A percentile compares a stretch with the other conserved stretches of the same genome.
phyloP scores from a whole-genome alignment of 2,329 filamentous ascomycete species.

The Verticillium longisporum region DNA sequence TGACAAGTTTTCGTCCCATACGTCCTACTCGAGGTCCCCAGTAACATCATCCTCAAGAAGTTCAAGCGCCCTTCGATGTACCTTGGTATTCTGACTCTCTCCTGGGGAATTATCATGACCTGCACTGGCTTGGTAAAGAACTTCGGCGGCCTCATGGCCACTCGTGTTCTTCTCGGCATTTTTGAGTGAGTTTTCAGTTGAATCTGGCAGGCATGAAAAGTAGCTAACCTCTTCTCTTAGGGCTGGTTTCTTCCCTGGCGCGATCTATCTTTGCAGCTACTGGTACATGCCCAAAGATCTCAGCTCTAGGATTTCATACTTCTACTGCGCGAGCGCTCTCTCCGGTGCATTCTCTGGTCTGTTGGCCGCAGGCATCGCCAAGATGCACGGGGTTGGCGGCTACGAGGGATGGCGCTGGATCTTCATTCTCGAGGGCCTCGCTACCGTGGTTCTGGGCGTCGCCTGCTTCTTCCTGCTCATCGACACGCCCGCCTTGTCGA shows the following conservation, averaged over 20 bases:
- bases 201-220: too few species aligned
- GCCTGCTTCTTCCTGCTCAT: constrained; percentile 38
- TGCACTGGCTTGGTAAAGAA: constrained; percentile 16
- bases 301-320: constrained; percentile 15
- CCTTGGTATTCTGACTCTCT: constrained; percentile 55
- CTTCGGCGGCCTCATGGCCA: constrained; percentile 17
- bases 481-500: constrained; percentile 26
- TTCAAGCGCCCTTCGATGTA: constrained; percentile 54
- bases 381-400: constrained; percentile 11
- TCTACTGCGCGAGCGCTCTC: constrained; percentile 16
- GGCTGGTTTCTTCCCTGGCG: constrained; percentile 20
- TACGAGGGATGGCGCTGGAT: constrained; percentile 17
- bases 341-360: constrained; percentile 17
- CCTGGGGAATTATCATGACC: constrained; percentile 23
- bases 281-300: constrained; percentile 21
- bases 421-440: constrained; percentile 17
- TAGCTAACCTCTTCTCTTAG: constrained; percentile 9
- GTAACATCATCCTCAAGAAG: constrained; percentile 58
- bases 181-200: constrained; percentile 13
- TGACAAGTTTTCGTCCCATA: constrained; percentile 33
- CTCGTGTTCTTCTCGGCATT: constrained; percentile 20
- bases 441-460: constrained; percentile 29
- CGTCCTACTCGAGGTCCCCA: constrained; percentile 52
- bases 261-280: constrained; percentile 17
- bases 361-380: constrained; percentile 14